Base-by-base conservation (phyloP, 1,139 yeast genomes). In the Hansenula lynferdii region DNA sequence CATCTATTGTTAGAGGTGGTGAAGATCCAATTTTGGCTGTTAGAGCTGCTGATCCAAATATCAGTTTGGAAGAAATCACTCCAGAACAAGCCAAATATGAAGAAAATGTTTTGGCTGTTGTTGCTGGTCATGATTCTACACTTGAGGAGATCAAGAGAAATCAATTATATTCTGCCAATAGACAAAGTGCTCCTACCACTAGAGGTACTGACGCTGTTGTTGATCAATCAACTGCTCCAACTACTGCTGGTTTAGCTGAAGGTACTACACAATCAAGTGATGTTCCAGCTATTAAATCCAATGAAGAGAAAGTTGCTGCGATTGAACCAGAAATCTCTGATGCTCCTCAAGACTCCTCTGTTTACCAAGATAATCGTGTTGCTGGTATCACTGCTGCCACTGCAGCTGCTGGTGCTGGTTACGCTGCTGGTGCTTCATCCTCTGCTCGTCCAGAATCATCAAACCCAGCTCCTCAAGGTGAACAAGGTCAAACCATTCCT, bases 41-140 rank as follows among this genome's bases (percentile, higher is more conserved):
- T n/a, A 18, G 39, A 15, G 38, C 52, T 6, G 15, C 25, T 1
- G 47, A 43, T 29, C 39, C 43, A 14, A 28, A 35, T n/a, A 36
- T 47, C n/a, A 34, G 30, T 8, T 26, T 47, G 7, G 48, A 45
- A 27, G 50, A 48, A 25, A 45, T 47, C 22, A 34, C 48, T 5
- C 21, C 36, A 3, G 48, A 47, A 24, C 39, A 48, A 36, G 50
- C 53, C 12, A 38, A 39, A 18, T 39, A 33, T 12, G 49, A 46
- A 33, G 41, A 41, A 9, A 27, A 46, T n/a, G 48, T 43, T n/a
- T 26, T 46, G 11, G 45, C 43, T 61, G 61, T 42, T 15, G 42
- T 43, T 30, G 34, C 43, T 24, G 40, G 39, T 28, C 41, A 42
- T 14, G 38, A 32, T 31, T 29, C 36, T 10, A 32, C 43, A 17